Base-by-base conservation (phyloP, 1,284 basidiomycete genomes). In the Microbotryum intermedium region DNA sequence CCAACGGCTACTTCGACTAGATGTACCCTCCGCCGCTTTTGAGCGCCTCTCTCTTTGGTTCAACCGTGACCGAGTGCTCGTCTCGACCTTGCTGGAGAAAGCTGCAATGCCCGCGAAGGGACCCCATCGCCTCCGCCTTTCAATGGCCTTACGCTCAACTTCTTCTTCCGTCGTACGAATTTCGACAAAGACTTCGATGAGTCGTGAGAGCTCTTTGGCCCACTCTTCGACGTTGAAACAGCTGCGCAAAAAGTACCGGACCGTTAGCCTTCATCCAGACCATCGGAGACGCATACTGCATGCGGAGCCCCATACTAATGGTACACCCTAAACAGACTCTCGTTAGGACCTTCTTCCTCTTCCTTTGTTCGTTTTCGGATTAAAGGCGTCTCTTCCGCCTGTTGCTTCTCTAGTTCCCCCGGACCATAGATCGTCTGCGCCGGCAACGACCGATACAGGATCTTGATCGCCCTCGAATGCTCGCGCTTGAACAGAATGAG, bases 161-260 rank as follows among this genome's bases (percentile, higher is more conserved):
- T 42, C 39, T 53, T 67, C 61, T 42, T 71, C 66, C 30, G 65
- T 69, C 16, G 61, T 53, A 1, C 69, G 56, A 42, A 73, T 64
- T 8, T 55, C 55, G 30, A 63, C 60, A 45, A 73, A 73, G 25
- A 88, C 85, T 70, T 91, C 87, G 0, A 90, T 79, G 5, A 95
- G 81, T 45, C 83, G 84, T 48, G 86, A 79, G 50, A 93, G 76
- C 73, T 95, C 92, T 60, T 81, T 78, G 7, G 88, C 82, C 72
- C 94, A 94, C 72, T 95, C 92, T 74, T 95, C 90, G 48, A 94
- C 75, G 0, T 90, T 93, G 74, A 94, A 95, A 61, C 93, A 86
- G 75, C 61, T 62, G 53, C 43, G 29, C 3, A 4, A 46, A 6
- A 18, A 21, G 13, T 9, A 18, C 7, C 34, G 0, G 13, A 26